Conservation (phyloP, 1,284 basidiomycete species). For the Boletus austroedulis region DNA sequence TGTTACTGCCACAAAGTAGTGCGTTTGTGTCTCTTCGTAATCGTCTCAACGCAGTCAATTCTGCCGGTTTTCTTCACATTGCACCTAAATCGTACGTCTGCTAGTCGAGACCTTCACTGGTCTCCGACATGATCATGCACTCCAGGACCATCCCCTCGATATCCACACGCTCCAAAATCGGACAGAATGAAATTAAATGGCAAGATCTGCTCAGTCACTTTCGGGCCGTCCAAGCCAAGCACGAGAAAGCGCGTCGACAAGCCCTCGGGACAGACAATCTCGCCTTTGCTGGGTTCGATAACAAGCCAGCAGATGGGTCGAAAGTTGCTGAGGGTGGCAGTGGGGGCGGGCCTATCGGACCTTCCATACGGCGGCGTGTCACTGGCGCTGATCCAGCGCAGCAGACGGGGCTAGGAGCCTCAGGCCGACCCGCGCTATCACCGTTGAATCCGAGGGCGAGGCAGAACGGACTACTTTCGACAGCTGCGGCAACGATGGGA, state of each 20-base stretch:
- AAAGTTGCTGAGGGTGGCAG: conserved; percentile 18
- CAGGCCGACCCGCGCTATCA: conserved; percentile 48
- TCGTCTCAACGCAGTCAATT: conserved; percentile 91
- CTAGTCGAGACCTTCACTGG: too few species aligned
- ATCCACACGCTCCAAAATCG: conserved; percentile 64
- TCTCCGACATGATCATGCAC: not conserved
- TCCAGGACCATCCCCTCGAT: conserved; percentile 38
- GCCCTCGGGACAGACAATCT: conserved; percentile 46
- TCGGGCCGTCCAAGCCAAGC: conserved; percentile 76
- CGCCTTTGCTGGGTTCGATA: conserved; percentile 25
- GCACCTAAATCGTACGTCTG: conserved; percentile 70
- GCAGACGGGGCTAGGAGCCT: conserved; percentile 15
- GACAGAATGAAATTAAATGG: conserved; percentile 91
- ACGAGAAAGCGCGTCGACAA: conserved; percentile 82
- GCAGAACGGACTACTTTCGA: conserved; percentile 42
- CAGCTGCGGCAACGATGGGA: conserved; percentile 23
- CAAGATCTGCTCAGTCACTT: conserved; percentile 86
- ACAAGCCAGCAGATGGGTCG: conserved; percentile 17
- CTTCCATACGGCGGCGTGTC: conserved; percentile 54
- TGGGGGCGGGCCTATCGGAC: conserved; percentile 32
- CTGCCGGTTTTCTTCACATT: conserved; percentile 89
- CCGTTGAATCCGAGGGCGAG: conserved; percentile 71
- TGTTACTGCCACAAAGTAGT: conserved; percentile 96
- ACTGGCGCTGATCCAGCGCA: conserved; percentile 45
- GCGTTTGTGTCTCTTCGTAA: conserved; percentile 96